Base-by-base conservation (phyloP, 2,329 filamentous ascomycete species). In the Cladophialophora chaetospira region DNA sequence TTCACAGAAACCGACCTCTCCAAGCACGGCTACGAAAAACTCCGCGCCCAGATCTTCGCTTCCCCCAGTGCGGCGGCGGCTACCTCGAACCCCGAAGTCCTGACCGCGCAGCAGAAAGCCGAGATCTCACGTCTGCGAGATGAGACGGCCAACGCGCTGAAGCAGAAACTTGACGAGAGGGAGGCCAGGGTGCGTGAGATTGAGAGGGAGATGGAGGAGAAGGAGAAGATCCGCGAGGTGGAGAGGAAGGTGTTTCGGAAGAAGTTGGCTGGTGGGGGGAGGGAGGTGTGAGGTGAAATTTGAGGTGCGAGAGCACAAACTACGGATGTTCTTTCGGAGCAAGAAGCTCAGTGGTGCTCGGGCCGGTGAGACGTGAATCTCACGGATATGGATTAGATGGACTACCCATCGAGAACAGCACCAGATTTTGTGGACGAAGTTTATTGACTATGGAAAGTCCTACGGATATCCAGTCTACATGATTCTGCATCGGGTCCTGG, bases 151-250 rank as follows among this genome's bases (percentile, higher is more conserved):
- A 43, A 47, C 35, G 35, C 60, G 55, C 25, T 66, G 51, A 62
- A 51, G 33, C 57, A 61, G 43, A 55, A 58, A 38, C 25, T 64
- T 11, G 61, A 65, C n/a, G 62, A 65, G 33, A 19, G 58, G n/a
- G 58, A 63, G 43, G 47, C 15, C 5, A 60, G 59, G 21, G 42
- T 58, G 6, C 54, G 58, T 11, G 59, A 65, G 48, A 61, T 65
- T 36, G 61, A 65, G 29, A 38, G 59, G 28, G 64, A 66, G 35
- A 63, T 65, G 54, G 61, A 63, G 15, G 64, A 65, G 45, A 66
- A 65, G 43, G 64, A 64, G 45, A 66, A 66, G 51, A 65, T 60
- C 10, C 49, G 64, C 9, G 64, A 66, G 57, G 63, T 65, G 4
- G 64, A 66, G 59, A 49, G 64, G 52, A 65, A 63, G 44, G 60